Evolutionary conservation across 1,284 basidiomycete species (phyloP).

Genomic region (Lentinus polychrous): DNA sequence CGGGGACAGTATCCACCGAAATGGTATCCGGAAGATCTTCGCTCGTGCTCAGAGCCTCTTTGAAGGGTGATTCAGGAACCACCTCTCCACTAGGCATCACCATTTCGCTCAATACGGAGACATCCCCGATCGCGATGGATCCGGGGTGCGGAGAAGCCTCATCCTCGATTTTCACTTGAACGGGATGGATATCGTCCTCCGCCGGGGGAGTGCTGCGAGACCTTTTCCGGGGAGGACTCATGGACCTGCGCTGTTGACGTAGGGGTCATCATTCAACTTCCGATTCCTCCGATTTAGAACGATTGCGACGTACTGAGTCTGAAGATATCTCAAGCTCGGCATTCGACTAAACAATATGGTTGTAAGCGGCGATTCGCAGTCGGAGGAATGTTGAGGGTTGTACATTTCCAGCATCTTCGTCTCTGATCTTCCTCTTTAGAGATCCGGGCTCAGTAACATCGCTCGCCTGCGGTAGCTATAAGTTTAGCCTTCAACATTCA

Average conservation of each 20-base stretch:
- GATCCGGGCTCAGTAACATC: conserved; percentile 16
- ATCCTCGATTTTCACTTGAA: background rate
- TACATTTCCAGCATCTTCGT: conserved; percentile 15
- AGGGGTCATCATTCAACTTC: background rate
- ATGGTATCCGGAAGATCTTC: no score
- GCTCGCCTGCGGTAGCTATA: conserved; percentile 7
- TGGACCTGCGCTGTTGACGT: background rate
- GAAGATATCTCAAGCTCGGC: background rate
- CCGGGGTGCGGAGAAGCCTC: background rate
- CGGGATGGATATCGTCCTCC: background rate
- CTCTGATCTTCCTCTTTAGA: conserved; percentile 17
- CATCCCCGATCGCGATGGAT: background rate
- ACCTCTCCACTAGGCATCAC: background rate
- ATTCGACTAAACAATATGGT: conserved; percentile 1
- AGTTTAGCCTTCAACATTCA: background rate
- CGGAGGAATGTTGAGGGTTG: conserved; percentile 5
- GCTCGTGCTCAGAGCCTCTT: no score
- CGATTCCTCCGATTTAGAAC: background rate
- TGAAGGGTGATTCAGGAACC: background rate
- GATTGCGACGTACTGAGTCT: background rate
- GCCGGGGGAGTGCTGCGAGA: background rate
- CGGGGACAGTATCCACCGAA: no score
- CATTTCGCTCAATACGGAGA: background rate
- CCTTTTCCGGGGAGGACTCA: background rate
- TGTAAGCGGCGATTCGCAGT: background rate